These are phyloP conservation scores for Bruguiera parviflora DNA, from an alignment of 345 rosid genomes.

Conservation along the genomic window DNA sequence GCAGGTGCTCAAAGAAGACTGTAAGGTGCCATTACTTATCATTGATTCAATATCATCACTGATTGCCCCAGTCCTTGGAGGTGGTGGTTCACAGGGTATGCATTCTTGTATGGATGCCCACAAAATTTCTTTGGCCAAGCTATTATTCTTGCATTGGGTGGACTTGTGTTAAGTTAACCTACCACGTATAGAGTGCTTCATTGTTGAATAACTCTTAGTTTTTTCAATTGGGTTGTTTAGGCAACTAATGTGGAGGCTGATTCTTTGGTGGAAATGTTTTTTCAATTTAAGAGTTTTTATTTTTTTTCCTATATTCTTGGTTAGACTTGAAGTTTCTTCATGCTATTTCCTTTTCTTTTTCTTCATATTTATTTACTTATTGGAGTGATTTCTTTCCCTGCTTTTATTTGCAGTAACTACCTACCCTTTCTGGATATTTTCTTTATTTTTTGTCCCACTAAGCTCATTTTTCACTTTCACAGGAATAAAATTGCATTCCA, in stretches of 20 bases:
- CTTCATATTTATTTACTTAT: neutral
- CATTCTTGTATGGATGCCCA: slow-evolving; percentile 14
- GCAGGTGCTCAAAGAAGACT: slow-evolving; percentile 26
- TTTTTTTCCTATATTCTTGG: neutral
- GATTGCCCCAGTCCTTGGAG: slow-evolving; percentile 71
- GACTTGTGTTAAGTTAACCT: neutral
- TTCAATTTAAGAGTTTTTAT: neutral
- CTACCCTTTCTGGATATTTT: neutral
- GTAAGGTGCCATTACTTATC: slow-evolving; percentile 42
- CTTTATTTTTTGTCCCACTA: neutral
- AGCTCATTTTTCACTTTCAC: neutral
- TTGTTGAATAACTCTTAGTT: neutral
- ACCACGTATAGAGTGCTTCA: neutral
- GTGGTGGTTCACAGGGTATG: slow-evolving; percentile 65
- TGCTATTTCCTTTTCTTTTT: no score
- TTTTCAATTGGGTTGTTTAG: neutral
- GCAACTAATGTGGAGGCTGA: neutral
- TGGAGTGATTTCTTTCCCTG: neutral
- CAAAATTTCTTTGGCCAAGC: neutral
- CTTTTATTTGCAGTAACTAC: neutral
- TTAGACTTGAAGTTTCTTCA: no score
- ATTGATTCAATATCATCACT: slow-evolving; percentile 79
- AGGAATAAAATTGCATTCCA: neutral
- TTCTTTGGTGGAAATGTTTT: neutral
- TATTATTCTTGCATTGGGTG: neutral